Evolutionary conservation across 257 asterid species (phyloP).

Genomic region (Ophiorrhiza pumila): DNA sequence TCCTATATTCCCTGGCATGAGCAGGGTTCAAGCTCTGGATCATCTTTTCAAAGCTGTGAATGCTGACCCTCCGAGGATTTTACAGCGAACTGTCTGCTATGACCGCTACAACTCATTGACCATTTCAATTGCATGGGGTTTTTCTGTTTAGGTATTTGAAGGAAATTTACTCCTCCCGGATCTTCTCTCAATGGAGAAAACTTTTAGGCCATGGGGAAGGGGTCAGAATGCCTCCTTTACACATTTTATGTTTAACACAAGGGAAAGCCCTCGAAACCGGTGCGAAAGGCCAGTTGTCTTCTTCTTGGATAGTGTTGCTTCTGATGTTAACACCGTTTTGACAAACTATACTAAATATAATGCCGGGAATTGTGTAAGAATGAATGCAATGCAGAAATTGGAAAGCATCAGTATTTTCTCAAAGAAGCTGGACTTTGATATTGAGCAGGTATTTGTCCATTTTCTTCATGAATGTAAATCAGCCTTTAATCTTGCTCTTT

Average conservation of each 20-base stretch:
- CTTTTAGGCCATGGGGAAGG: constrained; percentile 80
- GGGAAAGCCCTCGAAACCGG: constrained; percentile 46
- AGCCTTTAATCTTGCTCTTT: background rate
- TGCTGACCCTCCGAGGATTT: constrained; percentile 57
- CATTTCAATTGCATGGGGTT: constrained; percentile 81
- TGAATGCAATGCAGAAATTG: constrained; percentile 31
- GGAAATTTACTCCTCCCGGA: constrained; percentile 67
- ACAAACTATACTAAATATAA: constrained; percentile 38
- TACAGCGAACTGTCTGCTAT: constrained; percentile 83
- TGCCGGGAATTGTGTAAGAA: constrained; percentile 40
- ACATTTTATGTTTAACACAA: constrained; percentile 60
- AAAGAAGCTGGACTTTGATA: constrained; percentile 23
- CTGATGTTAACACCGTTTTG: constrained; percentile 38
- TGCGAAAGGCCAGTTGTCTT: constrained; percentile 65
- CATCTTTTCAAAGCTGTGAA: constrained; percentile 60
- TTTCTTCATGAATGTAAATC: constrained; percentile 4
- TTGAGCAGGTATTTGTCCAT: constrained; percentile 45
- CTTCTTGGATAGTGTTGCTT: constrained; percentile 37
- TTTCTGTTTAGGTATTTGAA: constrained; percentile 60
- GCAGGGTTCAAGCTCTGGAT: constrained; percentile 41
- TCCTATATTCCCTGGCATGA: constrained; percentile 73
- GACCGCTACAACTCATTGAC: constrained; percentile 48
- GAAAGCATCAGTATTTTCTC: constrained; percentile 46
- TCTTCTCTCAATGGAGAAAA: constrained; percentile 48
- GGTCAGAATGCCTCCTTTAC: constrained; percentile 43